These are phyloP conservation scores for Colletotrichum zoysiae DNA, from an alignment of 2,329 filamentous ascomycete species.

Conservation along the genomic window DNA sequence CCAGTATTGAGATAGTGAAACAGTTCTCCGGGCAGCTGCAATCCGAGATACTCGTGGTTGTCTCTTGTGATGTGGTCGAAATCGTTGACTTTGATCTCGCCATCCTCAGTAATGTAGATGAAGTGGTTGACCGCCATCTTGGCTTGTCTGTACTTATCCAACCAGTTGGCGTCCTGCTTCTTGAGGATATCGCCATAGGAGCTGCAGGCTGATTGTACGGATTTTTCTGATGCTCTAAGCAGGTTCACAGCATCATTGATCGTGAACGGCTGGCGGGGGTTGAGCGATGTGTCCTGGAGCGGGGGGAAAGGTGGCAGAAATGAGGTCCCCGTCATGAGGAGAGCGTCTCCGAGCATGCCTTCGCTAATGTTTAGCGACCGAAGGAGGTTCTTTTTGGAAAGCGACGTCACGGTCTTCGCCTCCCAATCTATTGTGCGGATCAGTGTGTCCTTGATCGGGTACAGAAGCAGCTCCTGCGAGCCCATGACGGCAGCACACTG, in stretches of 20 bases:
- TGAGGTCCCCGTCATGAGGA: slow-evolving; percentile 84
- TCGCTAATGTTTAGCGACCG: slow-evolving; percentile 75
- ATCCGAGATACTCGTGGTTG: slow-evolving; percentile 90
- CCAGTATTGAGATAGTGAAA: slow-evolving; percentile 91
- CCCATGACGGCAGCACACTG: slow-evolving; percentile 85
- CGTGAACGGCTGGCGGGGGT: slow-evolving; percentile 68
- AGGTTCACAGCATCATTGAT: slow-evolving; percentile 84
- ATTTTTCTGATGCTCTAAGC: slow-evolving; percentile 76
- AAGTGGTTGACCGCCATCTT: slow-evolving; percentile 90
- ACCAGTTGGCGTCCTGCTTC: slow-evolving; percentile 78
- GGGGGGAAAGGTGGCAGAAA: slow-evolving; percentile 85
- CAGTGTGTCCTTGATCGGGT: slow-evolving; percentile 83
- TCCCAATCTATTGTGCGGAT: slow-evolving; percentile 78
- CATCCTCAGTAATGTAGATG: slow-evolving; percentile 82
- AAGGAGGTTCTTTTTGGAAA: slow-evolving; percentile 78
- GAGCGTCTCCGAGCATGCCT: slow-evolving; percentile 84
- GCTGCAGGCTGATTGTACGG: slow-evolving; percentile 79
- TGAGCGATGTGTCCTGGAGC: slow-evolving; percentile 70
- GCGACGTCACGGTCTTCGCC: slow-evolving; percentile 69
- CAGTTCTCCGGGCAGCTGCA: slow-evolving; percentile 88
- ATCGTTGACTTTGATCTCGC: slow-evolving; percentile 81
- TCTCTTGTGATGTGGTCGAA: slow-evolving; percentile 81
- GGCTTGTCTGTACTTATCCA: slow-evolving; percentile 88
- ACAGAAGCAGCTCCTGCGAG: slow-evolving; percentile 86
- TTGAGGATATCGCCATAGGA: slow-evolving; percentile 85